These are phyloP conservation scores for Penicillium sp. DNA, from an alignment of 2,329 filamentous ascomycete genomes.

Conservation along the genomic window DNA sequence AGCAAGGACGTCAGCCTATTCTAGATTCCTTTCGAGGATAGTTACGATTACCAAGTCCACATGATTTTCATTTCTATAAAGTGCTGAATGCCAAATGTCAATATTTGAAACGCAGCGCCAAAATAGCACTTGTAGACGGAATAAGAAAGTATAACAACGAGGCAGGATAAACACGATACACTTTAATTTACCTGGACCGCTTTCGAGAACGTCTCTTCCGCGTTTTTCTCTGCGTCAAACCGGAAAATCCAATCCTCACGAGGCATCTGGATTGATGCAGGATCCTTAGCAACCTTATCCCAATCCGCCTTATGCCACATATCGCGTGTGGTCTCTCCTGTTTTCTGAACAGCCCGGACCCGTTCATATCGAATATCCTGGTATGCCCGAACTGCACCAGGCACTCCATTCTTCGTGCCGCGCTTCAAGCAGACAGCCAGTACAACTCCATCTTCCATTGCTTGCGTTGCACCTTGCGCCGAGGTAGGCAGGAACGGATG, in stretches of 20 bases:
- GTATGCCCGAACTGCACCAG: constrained; percentile 49
- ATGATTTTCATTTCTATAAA: too few relatives aligned
- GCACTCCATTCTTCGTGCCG: constrained; percentile 38
- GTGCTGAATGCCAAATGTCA: too few relatives aligned
- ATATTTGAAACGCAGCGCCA: too few relatives aligned
- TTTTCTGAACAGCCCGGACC: constrained; percentile 54
- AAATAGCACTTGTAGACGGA: too few relatives aligned
- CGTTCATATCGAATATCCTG: constrained; percentile 54
- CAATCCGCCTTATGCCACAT: constrained; percentile 60
- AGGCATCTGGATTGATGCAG: constrained; percentile 50
- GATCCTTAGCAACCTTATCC: constrained; percentile 46
- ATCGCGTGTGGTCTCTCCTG: constrained; percentile 52
- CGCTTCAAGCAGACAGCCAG: constrained; percentile 30
- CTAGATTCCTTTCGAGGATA: too few relatives aligned
- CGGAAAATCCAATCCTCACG: constrained; percentile 55
- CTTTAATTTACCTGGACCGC: constrained; percentile 22
- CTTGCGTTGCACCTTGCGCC: constrained; percentile 49
- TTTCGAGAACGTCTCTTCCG: constrained; percentile 45
- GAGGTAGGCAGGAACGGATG: constrained; percentile 49
- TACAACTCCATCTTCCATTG: constrained; percentile 50
- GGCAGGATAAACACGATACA: not conserved
- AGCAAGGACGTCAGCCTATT: too few relatives aligned
- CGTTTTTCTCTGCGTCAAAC: constrained; percentile 55
- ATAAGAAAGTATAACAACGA: not conserved
- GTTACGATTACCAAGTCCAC: too few relatives aligned